Base-by-base conservation (phyloP, 352 stramenopile genomes). In the Phytophthora pisi region DNA sequence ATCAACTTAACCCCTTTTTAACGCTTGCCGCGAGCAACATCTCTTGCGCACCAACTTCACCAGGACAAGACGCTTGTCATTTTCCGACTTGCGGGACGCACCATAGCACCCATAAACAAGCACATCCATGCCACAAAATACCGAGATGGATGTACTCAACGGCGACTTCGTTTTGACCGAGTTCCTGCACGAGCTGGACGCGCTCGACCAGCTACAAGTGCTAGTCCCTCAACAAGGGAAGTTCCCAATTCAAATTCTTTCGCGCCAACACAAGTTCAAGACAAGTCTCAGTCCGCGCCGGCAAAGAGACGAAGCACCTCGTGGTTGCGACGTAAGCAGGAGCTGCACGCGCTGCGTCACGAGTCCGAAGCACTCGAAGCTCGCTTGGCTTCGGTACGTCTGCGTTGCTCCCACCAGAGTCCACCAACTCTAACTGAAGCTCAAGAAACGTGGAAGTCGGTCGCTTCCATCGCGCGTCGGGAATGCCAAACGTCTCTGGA, bases 291-390 rank as follows among this genome's bases (percentile, higher is more conserved):
- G 51, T 4, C 28, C 3, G 2, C 18, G 13, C 47, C 55, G 6
- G 40, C 11, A 18, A 66, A 51, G 38, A 57, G 45, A 34, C 43
- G 36, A 42, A 62, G 34, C 43, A 63, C 53, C 4, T 71, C 64
- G 34, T 71, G 57, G 64, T 26, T 66, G 51, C 64, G 64, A 51
- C 59, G 59, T 7, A 66, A 66, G 18, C 38, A 66, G 23, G 54
- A 56, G 9, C 50, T 53, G 10, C n/a, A 57, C 18, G 23, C 59
- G 7, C 30, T 66, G 6, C 59, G 59, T n/a, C 13, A 31, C 13
- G 49, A 66, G 20, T 28, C 40, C 3, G 6, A 57, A 24, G 18
- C 26, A 20, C 26, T 66, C 31, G 59, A 59, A 20, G 9, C 18
- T 13, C 49, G 38, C 38, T 10, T 66, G 18, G 49, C 30, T 10